phyloP scores from a whole-genome alignment of 768 basidiomycete species.

The Hortiboletus flavorubellus region DNA sequence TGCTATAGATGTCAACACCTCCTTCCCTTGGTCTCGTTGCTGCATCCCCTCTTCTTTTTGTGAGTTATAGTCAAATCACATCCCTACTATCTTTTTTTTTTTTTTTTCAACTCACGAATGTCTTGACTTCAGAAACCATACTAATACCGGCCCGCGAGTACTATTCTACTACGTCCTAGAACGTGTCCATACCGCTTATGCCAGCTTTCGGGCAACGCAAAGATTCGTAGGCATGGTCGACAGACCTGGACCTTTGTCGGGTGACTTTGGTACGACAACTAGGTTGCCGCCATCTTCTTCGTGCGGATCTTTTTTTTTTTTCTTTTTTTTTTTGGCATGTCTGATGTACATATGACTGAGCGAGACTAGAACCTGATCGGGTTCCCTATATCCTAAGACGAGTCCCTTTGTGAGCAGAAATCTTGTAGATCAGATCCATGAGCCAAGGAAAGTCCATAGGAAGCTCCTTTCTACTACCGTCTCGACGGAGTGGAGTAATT shows the following conservation, averaged over 20 bases:
- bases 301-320: conserved; percentile 6
- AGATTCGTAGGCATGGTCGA: conserved; percentile 43
- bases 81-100: background rate
- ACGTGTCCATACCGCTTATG: background rate
- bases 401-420: conserved; percentile 28
- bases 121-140: conserved; percentile 33
- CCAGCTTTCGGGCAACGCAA: conserved; percentile 33
- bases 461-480: conserved; percentile 30
- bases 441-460: conserved; percentile 7
- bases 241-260: conserved; percentile 34
- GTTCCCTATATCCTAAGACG: conserved; percentile 34
- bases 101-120: background rate
- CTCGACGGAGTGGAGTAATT: conserved; percentile 27
- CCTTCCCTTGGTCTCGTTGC: conserved; percentile 4
- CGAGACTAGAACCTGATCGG: conserved; percentile 14
- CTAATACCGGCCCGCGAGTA: conserved; percentile 39
- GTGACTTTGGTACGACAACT: conserved; percentile 34
- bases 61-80: background rate
- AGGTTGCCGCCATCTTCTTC: conserved; percentile 37
- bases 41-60: conserved; percentile 11
- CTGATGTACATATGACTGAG: background rate
- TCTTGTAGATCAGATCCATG: no score
- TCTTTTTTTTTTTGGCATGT: no score
- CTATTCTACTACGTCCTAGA: background rate
- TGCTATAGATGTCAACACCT: background rate